Conservation (phyloP, 2,329 filamentous ascomycete genomes). For the Colletotrichum trifolii region DNA sequence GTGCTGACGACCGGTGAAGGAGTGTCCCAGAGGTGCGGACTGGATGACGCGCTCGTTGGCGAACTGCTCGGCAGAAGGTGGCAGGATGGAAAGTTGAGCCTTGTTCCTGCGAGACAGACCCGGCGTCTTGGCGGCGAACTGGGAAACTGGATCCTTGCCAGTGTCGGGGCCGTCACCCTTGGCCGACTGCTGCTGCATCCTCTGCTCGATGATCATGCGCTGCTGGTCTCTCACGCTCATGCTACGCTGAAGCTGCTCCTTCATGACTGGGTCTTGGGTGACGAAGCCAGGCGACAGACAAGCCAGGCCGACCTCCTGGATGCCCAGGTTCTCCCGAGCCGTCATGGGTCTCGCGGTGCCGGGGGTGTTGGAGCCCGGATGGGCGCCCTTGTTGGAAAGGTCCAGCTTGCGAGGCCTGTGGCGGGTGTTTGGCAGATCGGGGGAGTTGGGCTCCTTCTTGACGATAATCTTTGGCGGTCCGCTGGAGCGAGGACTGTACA, state of each 20-base stretch:
- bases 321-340: slow-evolving; percentile 80
- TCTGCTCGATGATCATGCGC: slow-evolving; percentile 91
- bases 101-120: slow-evolving; percentile 80
- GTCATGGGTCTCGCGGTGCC: slow-evolving; percentile 80
- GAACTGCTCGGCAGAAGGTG: slow-evolving; percentile 91
- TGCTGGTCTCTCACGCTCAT: slow-evolving; percentile 94
- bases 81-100: slow-evolving; percentile 92
- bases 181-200: slow-evolving; percentile 88
- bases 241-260: slow-evolving; percentile 93
- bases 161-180: slow-evolving; percentile 74
- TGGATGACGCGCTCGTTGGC: slow-evolving; percentile 95
- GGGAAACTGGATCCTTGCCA: slow-evolving; percentile 58
- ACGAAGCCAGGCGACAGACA: slow-evolving; percentile 96
- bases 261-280: slow-evolving; percentile 96
- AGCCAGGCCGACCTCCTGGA: slow-evolving; percentile 93
- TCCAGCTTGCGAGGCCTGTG: slow-evolving; percentile 83
- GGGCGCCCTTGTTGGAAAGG: slow-evolving; percentile 71
- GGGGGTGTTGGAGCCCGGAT: slow-evolving; percentile 62
- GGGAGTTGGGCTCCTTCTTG: slow-evolving; percentile 95
- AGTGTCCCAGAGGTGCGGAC: slow-evolving; percentile 93
- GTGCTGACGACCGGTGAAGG: slow-evolving; percentile 90
- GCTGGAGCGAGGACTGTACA: slow-evolving; percentile 60
- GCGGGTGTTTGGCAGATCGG: slow-evolving; percentile 76
- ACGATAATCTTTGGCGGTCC: slow-evolving; percentile 84
- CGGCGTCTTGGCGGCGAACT: slow-evolving; percentile 76